A percentile compares a stretch with the other conserved stretches of the same genome.
Conservation (phyloP, 225 moss, liverwort and hornwort genomes). For the Physcomitrellopsis africana region DNA sequence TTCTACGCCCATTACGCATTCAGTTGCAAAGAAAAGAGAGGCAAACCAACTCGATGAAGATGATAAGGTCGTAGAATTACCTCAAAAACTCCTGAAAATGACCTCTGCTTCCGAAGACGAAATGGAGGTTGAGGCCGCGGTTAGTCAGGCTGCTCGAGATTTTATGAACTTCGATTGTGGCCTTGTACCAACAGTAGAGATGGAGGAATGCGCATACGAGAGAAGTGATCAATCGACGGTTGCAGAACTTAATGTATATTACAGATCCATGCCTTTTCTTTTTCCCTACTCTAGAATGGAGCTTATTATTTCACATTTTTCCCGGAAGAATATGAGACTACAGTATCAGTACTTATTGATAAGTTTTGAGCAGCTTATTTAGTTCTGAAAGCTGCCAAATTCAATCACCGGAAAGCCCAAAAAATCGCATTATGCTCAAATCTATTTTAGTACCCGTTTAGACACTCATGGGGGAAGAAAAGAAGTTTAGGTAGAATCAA, state of each 20-base stretch:
- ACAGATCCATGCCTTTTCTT: not conserved
- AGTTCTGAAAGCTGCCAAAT: not conserved
- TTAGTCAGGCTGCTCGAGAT: slow-evolving; percentile 33
- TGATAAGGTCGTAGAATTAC: slow-evolving; percentile 33
- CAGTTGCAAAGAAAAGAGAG: slow-evolving; percentile 40
- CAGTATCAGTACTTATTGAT: too few species aligned
- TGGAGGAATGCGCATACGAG: slow-evolving; percentile 17
- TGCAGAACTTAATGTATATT: slow-evolving; percentile 28
- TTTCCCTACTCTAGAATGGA: too few species aligned
- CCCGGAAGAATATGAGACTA: too few species aligned
- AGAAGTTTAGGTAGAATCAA: too few species aligned
- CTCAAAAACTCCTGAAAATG: slow-evolving; percentile 46
- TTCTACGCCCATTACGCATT: not conserved
- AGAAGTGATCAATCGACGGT: not conserved
- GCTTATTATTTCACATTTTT: too few species aligned
- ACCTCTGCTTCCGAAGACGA: slow-evolving; percentile 28
- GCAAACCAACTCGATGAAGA: slow-evolving; percentile 28
- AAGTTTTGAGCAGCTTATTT: too few species aligned
- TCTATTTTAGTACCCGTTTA: not conserved
- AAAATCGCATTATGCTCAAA: not conserved
- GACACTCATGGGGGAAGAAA: too few species aligned
- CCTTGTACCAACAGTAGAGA: slow-evolving; percentile 15
- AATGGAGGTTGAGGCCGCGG: slow-evolving; percentile 47
- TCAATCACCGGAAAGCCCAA: not conserved
- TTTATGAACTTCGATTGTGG: slow-evolving; percentile 52